Base-by-base conservation (phyloP, 139 green algal species). In the Ettlia oleoabundans region DNA sequence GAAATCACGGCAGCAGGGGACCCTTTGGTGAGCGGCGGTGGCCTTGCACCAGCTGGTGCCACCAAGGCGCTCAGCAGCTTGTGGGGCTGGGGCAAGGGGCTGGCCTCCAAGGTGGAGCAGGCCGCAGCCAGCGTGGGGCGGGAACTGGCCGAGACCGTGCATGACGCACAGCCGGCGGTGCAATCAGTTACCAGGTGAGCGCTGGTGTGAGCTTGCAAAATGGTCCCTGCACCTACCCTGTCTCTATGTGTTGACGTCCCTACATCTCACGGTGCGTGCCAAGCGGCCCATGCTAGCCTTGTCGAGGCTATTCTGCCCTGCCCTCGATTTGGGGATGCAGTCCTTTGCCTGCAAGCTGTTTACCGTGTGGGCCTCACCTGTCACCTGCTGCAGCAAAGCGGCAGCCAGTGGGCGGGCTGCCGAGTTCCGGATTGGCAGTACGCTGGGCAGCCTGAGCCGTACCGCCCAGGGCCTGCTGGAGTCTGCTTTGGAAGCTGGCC, bases 61-160 rank as follows among this genome's bases (percentile, higher is more conserved):
- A 28, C 2, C 32, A 38, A 47, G 19, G 65, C 65, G 41, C 76
- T 86, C 66, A 55, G 13, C 76, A 41, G 47, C 10, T 40, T 83
- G 65, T 78, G 67, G 75, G 74, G 64, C 19, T 78, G 73, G 64
- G 65, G 63, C 52, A 30, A 52, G 10, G 30, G 15, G 3, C 53
- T 80, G 51, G 82, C 74, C 0, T 62, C 33, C 24, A 67, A 62
- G 22, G 75, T 79, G 66, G 75, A 78, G 75, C 5, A 51, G 51
- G 81, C 61, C 9, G 81, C 62, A 0, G 72, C 35, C 37, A 62
- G 13, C 4, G 81, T 69, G 28, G 72, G 55, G 9, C 62, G 64
- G 26, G 72, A 82, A 61, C n/a, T 86, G 35, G 72, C 72, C 1
- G 70, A 67, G 24, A 81, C 61, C 24, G 80, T 80, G 28, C 41